These are phyloP conservation scores for Suillus hirtellus DNA, from an alignment of 768 basidiomycete genomes.

Conservation along the genomic window DNA sequence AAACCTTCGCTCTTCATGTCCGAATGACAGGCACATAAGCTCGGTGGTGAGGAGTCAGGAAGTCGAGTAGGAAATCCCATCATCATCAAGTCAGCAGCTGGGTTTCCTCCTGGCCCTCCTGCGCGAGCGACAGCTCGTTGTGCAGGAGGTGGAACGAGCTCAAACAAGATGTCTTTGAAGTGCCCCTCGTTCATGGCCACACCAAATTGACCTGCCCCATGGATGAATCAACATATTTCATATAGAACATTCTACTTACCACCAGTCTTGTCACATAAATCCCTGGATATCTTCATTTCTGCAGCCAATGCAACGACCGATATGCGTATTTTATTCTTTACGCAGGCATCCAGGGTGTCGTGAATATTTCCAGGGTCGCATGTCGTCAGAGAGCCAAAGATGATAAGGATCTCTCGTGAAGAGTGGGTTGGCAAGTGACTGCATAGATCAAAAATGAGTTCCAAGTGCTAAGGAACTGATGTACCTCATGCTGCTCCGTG, in stretches of 20 bases:
- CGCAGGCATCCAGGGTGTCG: conserved; percentile 84
- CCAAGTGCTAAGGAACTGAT: conserved; percentile 9
- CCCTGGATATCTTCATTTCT: conserved; percentile 97
- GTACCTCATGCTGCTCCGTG: conserved; percentile 89
- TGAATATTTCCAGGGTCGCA: conserved; percentile 98
- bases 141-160: conserved; percentile 92
- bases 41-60: conserved; percentile 78
- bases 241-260: conserved; percentile 46
- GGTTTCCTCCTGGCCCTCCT: conserved; percentile 50
- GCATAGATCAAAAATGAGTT: conserved; percentile 13
- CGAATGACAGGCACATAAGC: conserved; percentile 92
- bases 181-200: conserved; percentile 99
- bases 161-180: conserved; percentile 94
- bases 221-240: not conserved
- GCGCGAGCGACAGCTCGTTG: conserved; percentile 57
- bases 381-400: conserved; percentile 95
- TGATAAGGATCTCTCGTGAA: conserved; percentile 90
- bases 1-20: conserved; percentile 92
- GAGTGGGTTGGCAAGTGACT: conserved; percentile 98
- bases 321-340: conserved; percentile 83
- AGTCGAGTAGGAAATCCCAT: conserved; percentile 98
- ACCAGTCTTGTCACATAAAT: conserved; percentile 88
- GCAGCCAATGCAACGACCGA: conserved; percentile 94
- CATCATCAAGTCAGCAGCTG: conserved; percentile 91
- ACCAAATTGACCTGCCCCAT: conserved; percentile 72